phyloP scores from a whole-genome alignment of 768 basidiomycete species.

The Lentinus tigrinus region DNA sequence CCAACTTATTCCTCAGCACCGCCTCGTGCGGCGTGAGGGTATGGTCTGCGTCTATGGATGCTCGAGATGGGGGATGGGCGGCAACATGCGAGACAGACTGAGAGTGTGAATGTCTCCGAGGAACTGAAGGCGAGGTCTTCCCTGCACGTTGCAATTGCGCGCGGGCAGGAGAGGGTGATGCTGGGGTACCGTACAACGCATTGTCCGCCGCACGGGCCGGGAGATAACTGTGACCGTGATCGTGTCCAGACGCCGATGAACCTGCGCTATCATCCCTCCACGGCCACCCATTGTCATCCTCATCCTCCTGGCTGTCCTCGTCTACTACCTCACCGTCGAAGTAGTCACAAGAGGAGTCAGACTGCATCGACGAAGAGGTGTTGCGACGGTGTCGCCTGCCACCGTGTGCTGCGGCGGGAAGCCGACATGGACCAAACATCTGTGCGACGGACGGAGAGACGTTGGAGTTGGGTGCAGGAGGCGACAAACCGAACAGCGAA shows the following conservation, averaged over 20 bases:
- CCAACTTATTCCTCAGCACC: conserved; percentile 51
- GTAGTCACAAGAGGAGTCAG: conserved; percentile 23
- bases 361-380: conserved; percentile 24
- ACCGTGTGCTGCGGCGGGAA: conserved; percentile 14
- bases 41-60: conserved; percentile 16
- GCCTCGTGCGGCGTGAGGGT: conserved; percentile 48
- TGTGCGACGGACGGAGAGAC: conserved; percentile 15
- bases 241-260: conserved; percentile 15
- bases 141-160: conserved; percentile 24
- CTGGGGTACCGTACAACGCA: conserved; percentile 19
- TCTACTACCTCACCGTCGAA: conserved; percentile 18
- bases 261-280: conserved; percentile 16
- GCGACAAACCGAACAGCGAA: conserved; percentile 17
- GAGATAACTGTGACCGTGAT: conserved; percentile 2
- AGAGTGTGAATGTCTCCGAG: conserved; percentile 13
- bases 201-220: conserved; percentile 1
- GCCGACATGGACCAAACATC: conserved; percentile 15
- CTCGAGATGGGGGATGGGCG: conserved; percentile 9
- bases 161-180: conserved; percentile 25
- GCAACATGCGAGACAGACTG: conserved; percentile 16
- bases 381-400: conserved; percentile 29
- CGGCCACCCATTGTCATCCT: conserved; percentile 18
- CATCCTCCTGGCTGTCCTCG: conserved; percentile 21
- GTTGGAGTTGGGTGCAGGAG: background rate
- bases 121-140: conserved; percentile 21